Evolutionary conservation across 2,329 filamentous ascomycete genomes (phyloP), one percentile per base, ranked within the genome.

Genomic region (Westerdykella sp.): DNA sequence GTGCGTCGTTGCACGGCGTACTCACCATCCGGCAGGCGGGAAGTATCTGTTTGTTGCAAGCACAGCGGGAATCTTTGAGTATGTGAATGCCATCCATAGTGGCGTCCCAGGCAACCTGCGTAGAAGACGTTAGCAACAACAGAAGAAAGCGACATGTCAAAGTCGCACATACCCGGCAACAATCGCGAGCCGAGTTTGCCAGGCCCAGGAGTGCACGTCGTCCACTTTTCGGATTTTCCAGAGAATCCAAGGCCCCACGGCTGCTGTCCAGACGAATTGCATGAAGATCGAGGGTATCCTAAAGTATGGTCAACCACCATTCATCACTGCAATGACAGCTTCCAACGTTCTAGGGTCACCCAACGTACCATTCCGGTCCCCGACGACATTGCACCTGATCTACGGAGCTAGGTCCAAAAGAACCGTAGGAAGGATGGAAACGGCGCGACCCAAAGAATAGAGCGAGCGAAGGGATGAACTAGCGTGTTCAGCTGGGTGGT

Each of bases 361-460:
- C 6, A 1, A 49, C 57, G 38, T 63, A 77, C 83, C 83, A 87
- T 68, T 87, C 83, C 73, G 77, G 82, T 7, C 83, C 83, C 45
- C 63, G 53, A 50, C 73, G 59, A 50, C 67, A 73, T 45, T 59
- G 46, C 40, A 66, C 62, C 50, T 73, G 73, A 31, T 67, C 62
- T 16, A 70, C 66, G 42, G 71, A 70, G 16, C n/a, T 32, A 37
- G 72, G 65, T 34, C 79, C 73, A 48, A 73, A 73, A 12, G 79
- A 76, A 37, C 80, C 84, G 5, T 73, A 74, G 11, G 67, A 45
- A 1, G 49, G 58, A 56, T 85, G 82, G 53, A 84, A 86, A 48
- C 83, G 82, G 40, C 74, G 76, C 1, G 82, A 85, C 28, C 81
- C 70, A 51, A 81, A 69, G 62, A 75, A 86, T 62, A 83, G 76